phyloP scores from a whole-genome alignment of 202 grass and related monocot genomes.

The Elaeis oleifera region DNA sequence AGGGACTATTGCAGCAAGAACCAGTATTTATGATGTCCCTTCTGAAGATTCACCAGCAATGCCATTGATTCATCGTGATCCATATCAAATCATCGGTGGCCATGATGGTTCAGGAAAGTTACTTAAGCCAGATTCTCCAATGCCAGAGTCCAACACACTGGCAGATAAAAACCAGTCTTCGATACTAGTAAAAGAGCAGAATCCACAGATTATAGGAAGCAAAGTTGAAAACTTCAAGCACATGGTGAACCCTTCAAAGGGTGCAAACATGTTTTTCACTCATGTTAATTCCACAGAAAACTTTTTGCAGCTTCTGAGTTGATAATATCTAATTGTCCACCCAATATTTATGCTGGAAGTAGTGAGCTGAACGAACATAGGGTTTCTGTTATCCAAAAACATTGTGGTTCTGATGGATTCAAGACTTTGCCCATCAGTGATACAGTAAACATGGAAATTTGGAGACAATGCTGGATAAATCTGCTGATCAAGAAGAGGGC shows the following conservation, averaged over 20 bases:
- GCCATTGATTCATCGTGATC: slow-evolving; percentile 30
- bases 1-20: slow-evolving; percentile 24
- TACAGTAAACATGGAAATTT: neutral
- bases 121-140: slow-evolving; percentile 19
- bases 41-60: slow-evolving; percentile 37
- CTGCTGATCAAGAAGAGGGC: slow-evolving; percentile 53
- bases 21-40: slow-evolving; percentile 20
- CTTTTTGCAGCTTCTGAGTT: slow-evolving; percentile 18
- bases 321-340: slow-evolving; percentile 9
- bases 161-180: slow-evolving; percentile 43
- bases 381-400: slow-evolving; percentile 9
- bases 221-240: slow-evolving; percentile 38
- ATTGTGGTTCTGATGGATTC: slow-evolving; percentile 12
- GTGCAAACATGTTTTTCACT: slow-evolving; percentile 20
- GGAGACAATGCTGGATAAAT: slow-evolving; percentile 45
- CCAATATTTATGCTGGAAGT: slow-evolving; percentile 10
- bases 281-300: slow-evolving; percentile 18
- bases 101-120: slow-evolving; percentile 20
- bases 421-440: slow-evolving; percentile 4
- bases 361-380: slow-evolving; percentile 6
- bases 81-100: slow-evolving; percentile 13
- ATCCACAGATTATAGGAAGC: slow-evolving; percentile 28
- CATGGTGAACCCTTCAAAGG: slow-evolving; percentile 21
- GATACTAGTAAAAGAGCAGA: slow-evolving; percentile 42
- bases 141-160: slow-evolving; percentile 25